Conservation (phyloP, 164 flowering plant species). For the Buxus sempervirens region DNA sequence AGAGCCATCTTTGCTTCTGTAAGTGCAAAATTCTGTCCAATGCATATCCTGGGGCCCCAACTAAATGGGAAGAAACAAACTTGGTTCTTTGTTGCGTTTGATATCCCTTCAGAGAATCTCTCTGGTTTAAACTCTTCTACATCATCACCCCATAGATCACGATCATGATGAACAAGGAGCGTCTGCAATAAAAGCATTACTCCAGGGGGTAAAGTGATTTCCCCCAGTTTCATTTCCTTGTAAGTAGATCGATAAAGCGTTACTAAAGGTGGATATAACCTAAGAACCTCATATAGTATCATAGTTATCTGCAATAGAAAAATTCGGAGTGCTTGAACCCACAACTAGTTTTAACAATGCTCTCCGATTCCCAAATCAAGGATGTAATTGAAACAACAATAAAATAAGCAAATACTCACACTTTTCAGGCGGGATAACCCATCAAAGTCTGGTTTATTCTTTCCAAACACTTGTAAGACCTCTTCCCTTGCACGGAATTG, state of each 20-base stretch:
- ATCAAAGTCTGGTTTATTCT: not conserved
- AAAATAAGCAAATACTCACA: not conserved
- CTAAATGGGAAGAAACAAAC: conserved; percentile 7
- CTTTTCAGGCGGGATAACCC: not conserved
- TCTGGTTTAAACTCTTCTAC: conserved; percentile 13
- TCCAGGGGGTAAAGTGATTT: conserved; percentile 6
- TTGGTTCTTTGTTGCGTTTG: conserved; percentile 11
- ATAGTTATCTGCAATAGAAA: conserved; percentile 4
- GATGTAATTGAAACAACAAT: not conserved
- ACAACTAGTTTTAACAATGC: not conserved
- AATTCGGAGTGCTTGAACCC: not conserved
- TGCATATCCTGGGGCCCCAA: conserved; percentile 10
- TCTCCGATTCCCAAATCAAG: not conserved
- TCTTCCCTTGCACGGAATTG: conserved; percentile 7
- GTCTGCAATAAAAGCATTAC: not conserved
- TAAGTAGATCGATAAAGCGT: not conserved
- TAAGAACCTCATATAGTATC: conserved; percentile 16
- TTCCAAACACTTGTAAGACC: conserved; percentile 1
- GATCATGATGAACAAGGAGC: conserved; percentile 9
- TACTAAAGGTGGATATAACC: conserved; percentile 8
- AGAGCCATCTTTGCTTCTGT: not conserved
- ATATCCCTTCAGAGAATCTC: conserved; percentile 12
- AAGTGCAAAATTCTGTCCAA: not conserved
- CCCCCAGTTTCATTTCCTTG: conserved; percentile 8
- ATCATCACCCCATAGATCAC: conserved; percentile 18